Conservation (phyloP, 2,329 filamentous ascomycete species). For the Ophiostoma himal-ulmi region DNA sequence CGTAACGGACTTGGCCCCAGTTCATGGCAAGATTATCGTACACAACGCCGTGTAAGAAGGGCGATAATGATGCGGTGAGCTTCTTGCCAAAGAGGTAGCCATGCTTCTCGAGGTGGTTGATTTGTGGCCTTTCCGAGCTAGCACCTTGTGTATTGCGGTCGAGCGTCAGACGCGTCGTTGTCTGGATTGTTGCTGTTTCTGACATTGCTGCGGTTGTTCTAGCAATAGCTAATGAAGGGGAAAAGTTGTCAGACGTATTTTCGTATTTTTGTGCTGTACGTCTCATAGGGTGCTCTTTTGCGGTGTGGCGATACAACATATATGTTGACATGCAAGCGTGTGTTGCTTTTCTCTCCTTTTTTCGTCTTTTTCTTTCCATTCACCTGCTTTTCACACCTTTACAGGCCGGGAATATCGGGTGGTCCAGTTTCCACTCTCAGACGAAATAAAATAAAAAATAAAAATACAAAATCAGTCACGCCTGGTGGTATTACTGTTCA, state of each 20-base stretch:
- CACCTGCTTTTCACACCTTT: not conserved
- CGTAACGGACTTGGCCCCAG: slow-evolving; percentile 49
- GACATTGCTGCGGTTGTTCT: not conserved
- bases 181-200: not conserved
- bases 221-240: not conserved
- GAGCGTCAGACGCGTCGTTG: not conserved
- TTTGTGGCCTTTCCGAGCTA: not conserved
- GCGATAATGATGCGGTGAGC: slow-evolving; percentile 50
- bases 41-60: slow-evolving; percentile 49
- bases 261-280: not conserved
- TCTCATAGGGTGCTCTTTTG: not conserved
- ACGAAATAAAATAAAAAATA: not conserved
- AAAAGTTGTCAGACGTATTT: not conserved
- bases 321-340: not conserved
- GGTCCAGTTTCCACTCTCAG: not conserved
- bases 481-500: not conserved
- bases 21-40: slow-evolving; percentile 46
- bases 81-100: slow-evolving; percentile 55
- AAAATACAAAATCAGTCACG: too few species aligned
- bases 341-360: not conserved
- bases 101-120: slow-evolving; percentile 38
- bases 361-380: not conserved
- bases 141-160: not conserved
- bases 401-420: not conserved
- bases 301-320: not conserved